A percentile compares a stretch with the other conserved stretches of the same genome.
Conservation (phyloP, 2,329 filamentous ascomycete genomes). For the Cercospora beticola region DNA sequence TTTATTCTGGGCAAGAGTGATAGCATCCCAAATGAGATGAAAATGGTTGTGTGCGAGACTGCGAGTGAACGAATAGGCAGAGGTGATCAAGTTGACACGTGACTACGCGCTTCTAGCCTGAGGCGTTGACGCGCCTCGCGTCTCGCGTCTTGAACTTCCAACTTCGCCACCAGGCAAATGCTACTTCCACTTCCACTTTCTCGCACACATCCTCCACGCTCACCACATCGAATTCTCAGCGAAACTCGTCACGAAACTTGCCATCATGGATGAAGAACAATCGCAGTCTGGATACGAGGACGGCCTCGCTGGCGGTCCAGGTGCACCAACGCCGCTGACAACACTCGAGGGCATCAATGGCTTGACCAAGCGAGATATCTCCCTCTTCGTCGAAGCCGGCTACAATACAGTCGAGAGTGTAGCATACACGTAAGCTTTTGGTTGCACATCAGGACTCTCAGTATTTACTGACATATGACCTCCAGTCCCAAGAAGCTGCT, state of each 20-base stretch:
- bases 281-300: constrained; percentile 76
- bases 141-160: neutral
- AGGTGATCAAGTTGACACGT: neutral
- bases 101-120: neutral
- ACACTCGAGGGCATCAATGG: constrained; percentile 86
- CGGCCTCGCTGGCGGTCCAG: constrained; percentile 72
- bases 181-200: neutral
- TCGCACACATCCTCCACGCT: neutral
- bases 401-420: constrained; percentile 95
- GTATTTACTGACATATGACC: constrained; percentile 27
- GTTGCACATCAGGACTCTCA: neutral
- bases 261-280: constrained; percentile 57
- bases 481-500: constrained; percentile 67
- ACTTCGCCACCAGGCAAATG: neutral
- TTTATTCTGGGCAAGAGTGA: too few species aligned
- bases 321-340: constrained; percentile 85
- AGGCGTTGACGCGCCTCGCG: neutral
- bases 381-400: constrained; percentile 85
- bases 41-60: too few species aligned
- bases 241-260: neutral
- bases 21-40: too few species aligned
- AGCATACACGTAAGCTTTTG: constrained; percentile 72
- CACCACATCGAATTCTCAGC: neutral
- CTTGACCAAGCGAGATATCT: constrained; percentile 92
- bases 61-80: too few species aligned